These are phyloP conservation scores for Mycena belliarum DNA, from an alignment of 768 basidiomycete species.

Conservation along the genomic window DNA sequence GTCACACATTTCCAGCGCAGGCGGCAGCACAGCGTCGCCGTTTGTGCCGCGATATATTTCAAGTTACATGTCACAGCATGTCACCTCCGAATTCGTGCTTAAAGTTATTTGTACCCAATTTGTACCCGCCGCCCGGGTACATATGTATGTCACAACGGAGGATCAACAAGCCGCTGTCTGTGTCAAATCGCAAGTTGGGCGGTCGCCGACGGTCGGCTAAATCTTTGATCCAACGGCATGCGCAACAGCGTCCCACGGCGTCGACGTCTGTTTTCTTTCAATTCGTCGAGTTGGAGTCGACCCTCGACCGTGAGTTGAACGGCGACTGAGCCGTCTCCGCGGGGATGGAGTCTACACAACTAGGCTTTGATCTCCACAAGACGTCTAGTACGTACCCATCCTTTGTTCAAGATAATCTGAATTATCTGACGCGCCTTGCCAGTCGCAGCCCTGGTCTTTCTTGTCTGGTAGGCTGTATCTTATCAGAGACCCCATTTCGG, in stretches of 20 bases:
- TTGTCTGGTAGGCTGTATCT: slow-evolving; percentile 21
- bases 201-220: not conserved
- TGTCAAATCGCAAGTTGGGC: too few species aligned
- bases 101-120: too few species aligned
- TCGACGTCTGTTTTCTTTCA: not conserved
- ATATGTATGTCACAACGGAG: too few species aligned
- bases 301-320: not conserved
- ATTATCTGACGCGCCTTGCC: not conserved
- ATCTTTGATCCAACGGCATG: not conserved
- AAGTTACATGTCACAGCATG: too few species aligned
- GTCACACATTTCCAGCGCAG: too few species aligned
- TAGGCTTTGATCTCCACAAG: slow-evolving; percentile 12
- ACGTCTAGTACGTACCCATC: slow-evolving; percentile 6
- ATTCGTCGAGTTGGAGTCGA: not conserved
- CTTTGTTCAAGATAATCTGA: not conserved
- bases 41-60: too few species aligned
- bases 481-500: not conserved
- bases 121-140: too few species aligned
- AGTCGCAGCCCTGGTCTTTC: slow-evolving; percentile 22
- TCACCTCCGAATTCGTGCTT: too few species aligned
- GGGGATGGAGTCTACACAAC: not conserved
- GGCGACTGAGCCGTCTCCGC: not conserved
- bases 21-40: too few species aligned
- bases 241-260: too few species aligned
- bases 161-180: too few species aligned